Conservation (phyloP, 805 yeast species). For the Nakazawaea ishiwadae region DNA sequence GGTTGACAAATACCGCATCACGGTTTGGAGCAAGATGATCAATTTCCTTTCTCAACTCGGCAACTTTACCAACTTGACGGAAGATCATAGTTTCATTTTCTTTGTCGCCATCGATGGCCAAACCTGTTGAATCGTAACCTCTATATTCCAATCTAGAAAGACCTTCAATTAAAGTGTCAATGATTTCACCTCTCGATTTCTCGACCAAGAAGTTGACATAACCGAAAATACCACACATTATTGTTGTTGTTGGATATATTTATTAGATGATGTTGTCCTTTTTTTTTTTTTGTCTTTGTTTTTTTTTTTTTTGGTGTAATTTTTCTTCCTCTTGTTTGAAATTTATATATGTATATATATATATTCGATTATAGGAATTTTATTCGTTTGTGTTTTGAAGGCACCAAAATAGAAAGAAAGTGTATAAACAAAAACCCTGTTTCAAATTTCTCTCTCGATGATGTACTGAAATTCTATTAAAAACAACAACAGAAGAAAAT, state of each 20-base stretch:
- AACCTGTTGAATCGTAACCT: conserved; percentile 97
- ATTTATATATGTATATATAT: no score
- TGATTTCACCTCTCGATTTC: conserved; percentile 86
- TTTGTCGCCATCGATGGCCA: conserved; percentile 89
- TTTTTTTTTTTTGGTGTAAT: no score
- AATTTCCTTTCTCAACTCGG: conserved; percentile 67
- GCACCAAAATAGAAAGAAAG: no score
- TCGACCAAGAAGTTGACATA: conserved; percentile 94
- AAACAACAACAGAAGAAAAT: no score
- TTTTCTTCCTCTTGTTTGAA: no score
- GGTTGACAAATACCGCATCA: conserved; percentile 66
- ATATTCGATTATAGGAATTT: no score
- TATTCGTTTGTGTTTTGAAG: no score
- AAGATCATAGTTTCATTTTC: conserved; percentile 65
- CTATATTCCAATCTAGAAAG: conserved; percentile 86
- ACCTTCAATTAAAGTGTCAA: conserved; percentile 85
- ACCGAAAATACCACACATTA: conserved; percentile 87
- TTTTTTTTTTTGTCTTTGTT: no score
- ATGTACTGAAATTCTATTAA: no score
- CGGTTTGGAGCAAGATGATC: conserved; percentile 46
- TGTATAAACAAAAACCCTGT: no score
- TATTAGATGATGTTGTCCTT: no score
- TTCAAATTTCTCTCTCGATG: no score
- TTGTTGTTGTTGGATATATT: background rate
- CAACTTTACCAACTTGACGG: conserved; percentile 91